Conservation (phyloP, 1,139 yeast genomes). For the Wickerhamiella infanticola region DNA sequence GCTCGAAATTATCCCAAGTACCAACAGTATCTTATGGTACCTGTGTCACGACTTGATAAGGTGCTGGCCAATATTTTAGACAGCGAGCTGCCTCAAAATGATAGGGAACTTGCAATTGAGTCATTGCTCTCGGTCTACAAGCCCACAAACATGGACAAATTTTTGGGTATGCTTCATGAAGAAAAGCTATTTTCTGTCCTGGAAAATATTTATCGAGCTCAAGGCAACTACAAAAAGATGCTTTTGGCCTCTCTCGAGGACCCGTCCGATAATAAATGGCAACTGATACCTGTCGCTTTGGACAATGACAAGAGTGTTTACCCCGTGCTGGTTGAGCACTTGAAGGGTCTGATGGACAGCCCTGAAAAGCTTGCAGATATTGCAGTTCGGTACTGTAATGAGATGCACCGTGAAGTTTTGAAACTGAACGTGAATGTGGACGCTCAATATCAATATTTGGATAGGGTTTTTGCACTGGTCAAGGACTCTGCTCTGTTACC, state of each 20-base stretch:
- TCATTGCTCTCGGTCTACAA: slow-evolving; percentile 47
- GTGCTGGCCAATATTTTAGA: background rate
- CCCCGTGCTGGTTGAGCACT: background rate
- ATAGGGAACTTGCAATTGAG: slow-evolving; percentile 60
- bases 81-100: slow-evolving; percentile 28
- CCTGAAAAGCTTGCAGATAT: slow-evolving; percentile 1
- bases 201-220: slow-evolving; percentile 38
- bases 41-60: slow-evolving; percentile 24
- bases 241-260: slow-evolving; percentile 24
- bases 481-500: slow-evolving; percentile 4
- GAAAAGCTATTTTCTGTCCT: slow-evolving; percentile 45
- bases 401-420: background rate
- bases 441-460: slow-evolving; percentile 1
- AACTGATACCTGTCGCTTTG: slow-evolving; percentile 1
- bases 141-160: slow-evolving; percentile 33
- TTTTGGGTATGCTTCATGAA: slow-evolving; percentile 37
- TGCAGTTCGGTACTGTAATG: background rate
- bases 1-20: slow-evolving; percentile 69
- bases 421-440: background rate
- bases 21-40: slow-evolving; percentile 55
- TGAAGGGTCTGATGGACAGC: background rate
- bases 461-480: slow-evolving; percentile 1
- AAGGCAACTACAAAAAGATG: slow-evolving; percentile 36
- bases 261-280: slow-evolving; percentile 4
- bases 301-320: background rate